Conservation (phyloP, 2,329 filamentous ascomycete species). For the Penicillium sp. region DNA sequence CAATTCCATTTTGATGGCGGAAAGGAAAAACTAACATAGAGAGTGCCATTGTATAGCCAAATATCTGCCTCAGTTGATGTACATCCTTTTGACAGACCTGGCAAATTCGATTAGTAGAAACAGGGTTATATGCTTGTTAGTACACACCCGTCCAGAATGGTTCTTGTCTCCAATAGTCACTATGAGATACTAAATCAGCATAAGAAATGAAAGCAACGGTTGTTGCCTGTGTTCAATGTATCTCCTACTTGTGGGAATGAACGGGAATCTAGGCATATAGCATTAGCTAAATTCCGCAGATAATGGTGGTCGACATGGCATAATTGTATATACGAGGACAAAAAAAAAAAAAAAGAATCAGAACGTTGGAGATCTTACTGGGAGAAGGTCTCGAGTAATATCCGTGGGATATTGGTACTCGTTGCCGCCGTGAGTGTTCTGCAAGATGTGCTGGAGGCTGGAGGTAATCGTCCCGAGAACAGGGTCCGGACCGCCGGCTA, state of each 20-base stretch:
- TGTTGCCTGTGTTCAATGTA: not conserved
- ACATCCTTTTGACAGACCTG: conserved; percentile 58
- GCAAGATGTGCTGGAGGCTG: conserved; percentile 56
- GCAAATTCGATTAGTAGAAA: conserved; percentile 21
- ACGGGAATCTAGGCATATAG: conserved; percentile 35
- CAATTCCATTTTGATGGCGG: not conserved
- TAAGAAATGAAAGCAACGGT: not conserved
- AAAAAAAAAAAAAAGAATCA: too few relatives aligned
- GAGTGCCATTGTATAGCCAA: conserved; percentile 57
- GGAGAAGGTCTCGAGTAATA: conserved; percentile 60
- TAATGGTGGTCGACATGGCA: not conserved
- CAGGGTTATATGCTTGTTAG: not conserved
- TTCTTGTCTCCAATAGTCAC: conserved; percentile 57
- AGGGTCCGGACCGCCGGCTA: conserved; percentile 23
- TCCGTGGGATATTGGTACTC: conserved; percentile 62
- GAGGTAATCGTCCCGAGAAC: conserved; percentile 37
- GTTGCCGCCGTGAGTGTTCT: conserved; percentile 53
- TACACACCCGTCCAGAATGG: conserved; percentile 49
- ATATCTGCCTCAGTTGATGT: conserved; percentile 62
- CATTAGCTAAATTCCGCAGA: conserved; percentile 10
- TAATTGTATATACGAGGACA: not conserved
- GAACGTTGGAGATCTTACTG: conserved; percentile 40
- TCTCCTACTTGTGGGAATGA: conserved; percentile 43
- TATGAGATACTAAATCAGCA: conserved; percentile 25
- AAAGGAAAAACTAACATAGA: conserved; percentile 47